These are phyloP conservation scores for Boletus reticuloceps DNA, from an alignment of 768 basidiomycete genomes.

Conservation along the genomic window DNA sequence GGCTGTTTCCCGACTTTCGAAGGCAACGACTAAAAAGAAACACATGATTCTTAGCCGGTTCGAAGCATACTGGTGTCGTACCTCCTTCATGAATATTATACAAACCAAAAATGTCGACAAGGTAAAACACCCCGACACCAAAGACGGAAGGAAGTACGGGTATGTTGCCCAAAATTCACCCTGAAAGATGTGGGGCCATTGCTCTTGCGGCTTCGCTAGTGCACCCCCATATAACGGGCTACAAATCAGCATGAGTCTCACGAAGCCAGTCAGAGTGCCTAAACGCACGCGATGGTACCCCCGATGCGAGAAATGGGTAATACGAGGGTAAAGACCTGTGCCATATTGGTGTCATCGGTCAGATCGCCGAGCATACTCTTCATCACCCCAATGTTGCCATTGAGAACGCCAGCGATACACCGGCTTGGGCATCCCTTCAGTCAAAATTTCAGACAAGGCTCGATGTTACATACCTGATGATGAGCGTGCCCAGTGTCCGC, in stretches of 20 bases:
- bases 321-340: conserved; percentile 31
- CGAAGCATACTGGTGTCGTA: conserved; percentile 10
- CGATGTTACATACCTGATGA: conserved; percentile 46
- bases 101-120: conserved; percentile 10
- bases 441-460: background rate
- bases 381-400: conserved; percentile 52
- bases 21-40: conserved; percentile 21
- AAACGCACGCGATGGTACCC: conserved; percentile 1
- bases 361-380: conserved; percentile 69
- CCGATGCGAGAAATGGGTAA: background rate
- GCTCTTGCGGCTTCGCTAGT: conserved; percentile 53
- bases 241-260: background rate
- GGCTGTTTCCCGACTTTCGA: conserved; percentile 7
- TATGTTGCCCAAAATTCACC: conserved; percentile 19
- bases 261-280: too few relatives aligned
- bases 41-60: background rate
- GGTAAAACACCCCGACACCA: conserved; percentile 15
- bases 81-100: conserved; percentile 29
- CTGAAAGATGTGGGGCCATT: conserved; percentile 47
- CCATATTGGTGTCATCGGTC: conserved; percentile 39
- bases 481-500: conserved; percentile 49
- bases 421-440: conserved; percentile 23
- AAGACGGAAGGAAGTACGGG: background rate
- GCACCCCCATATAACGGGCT: conserved; percentile 54
- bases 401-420: conserved; percentile 37